Percentiles rank a stretch among this genome's conserved stretches.
Evolutionary conservation across 2,329 filamentous ascomycete species (phyloP).

Genomic region (Botrytis byssoidea): DNA sequence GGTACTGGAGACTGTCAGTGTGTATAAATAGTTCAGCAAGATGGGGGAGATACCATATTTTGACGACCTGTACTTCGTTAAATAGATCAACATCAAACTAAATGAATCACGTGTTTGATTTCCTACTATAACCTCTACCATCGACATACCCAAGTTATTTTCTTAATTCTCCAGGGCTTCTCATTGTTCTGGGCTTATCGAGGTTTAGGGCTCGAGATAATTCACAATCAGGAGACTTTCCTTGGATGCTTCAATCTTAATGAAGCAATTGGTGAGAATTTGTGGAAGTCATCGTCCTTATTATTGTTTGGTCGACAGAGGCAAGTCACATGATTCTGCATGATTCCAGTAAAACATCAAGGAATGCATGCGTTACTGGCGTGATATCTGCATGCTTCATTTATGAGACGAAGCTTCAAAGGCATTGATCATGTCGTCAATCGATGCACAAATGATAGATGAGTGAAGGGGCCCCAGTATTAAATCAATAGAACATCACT

Average conservation of each 20-base stretch:
- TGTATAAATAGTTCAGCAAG: background rate
- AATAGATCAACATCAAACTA: background rate
- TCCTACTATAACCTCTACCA: background rate
- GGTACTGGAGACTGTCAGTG: conserved; percentile 40
- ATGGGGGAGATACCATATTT: background rate
- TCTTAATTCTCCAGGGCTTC: conserved; percentile 10
- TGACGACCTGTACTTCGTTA: background rate
- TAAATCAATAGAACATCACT: background rate
- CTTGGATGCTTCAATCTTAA: background rate
- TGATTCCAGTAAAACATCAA: background rate
- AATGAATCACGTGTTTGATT: background rate
- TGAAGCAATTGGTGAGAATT: background rate
- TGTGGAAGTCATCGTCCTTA: background rate
- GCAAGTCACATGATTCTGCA: background rate
- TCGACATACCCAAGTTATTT: conserved; percentile 15
- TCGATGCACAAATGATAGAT: background rate
- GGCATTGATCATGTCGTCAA: fast-evolving
- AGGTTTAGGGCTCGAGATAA: background rate
- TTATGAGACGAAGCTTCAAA: background rate
- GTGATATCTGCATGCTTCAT: background rate
- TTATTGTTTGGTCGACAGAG: background rate
- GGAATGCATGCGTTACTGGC: background rate
- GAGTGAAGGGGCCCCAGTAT: background rate
- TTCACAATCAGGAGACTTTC: background rate
- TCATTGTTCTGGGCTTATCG: background rate